Base-by-base conservation (phyloP, 2,329 filamentous ascomycete species). In the Calonectria hongkongensis region DNA sequence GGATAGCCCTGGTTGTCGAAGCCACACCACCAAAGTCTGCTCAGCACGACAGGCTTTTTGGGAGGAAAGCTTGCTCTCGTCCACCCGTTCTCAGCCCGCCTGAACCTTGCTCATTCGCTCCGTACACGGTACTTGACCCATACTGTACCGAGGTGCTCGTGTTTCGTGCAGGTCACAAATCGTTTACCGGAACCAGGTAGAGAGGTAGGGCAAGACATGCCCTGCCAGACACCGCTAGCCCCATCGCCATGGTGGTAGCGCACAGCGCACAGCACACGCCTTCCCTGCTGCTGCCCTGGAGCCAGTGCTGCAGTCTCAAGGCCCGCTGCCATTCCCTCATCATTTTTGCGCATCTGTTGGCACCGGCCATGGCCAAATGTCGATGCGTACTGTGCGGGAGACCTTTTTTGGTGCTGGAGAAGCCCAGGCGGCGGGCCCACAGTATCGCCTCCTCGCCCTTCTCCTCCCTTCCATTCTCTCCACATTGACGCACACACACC, bases 401-500 rank as follows among this genome's bases (percentile, higher is more conserved):
- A 64, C 60, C 41, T 54, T 54, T 21, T 60, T 66, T 54, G 33
- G 56, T 62, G 48, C 64, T 72, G 54, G 67, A 67, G 62, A 73
- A 64, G 69, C 73, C 69, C 21, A 25, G 54, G 54, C 54, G 36
- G 45, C 50, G 28, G 75, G 75, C 76, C 78, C 76, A 79, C 78
- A 72, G 66, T 64, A 58, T 64, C 70, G 73, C 54, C 54, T 79
- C 78, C 76, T 79, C 68, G 70, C 73, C 67, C 68, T 79, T 79
- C 78, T 79, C 75, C 78, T 80, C 78, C 78, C 77, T 79, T 79
- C 78, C 74, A 79, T 79, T 73, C 78, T 76, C 76, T 74, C 78
- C 78, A 79, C 78, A 79, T 72, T 63, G 72, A 75, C 68, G 73
- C 74, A 79, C 74, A 70, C 78, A 75, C 72, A 74, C 75, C 75